These are phyloP conservation scores for Paramyrothecium sp. DNA, from an alignment of 2,329 filamentous ascomycete genomes.

Conservation along the genomic window DNA sequence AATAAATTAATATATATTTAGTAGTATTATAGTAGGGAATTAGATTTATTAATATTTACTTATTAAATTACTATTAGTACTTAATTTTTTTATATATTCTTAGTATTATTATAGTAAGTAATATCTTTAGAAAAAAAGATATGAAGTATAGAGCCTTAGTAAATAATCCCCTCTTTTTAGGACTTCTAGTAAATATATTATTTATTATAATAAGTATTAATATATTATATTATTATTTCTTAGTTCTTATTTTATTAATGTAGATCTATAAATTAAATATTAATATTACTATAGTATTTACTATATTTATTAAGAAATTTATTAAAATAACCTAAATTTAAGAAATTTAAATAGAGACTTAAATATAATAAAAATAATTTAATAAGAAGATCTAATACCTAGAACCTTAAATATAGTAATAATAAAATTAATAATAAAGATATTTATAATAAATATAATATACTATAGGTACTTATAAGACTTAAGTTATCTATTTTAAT, in stretches of 20 bases:
- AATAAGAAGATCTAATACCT: background rate
- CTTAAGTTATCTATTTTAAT: too few species aligned
- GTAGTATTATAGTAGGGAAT: too few species aligned
- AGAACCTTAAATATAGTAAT: too few species aligned
- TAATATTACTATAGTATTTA: slow-evolving; percentile 1
- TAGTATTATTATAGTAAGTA: slow-evolving; percentile 1
- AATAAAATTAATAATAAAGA: too few species aligned
- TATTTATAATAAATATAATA: too few species aligned
- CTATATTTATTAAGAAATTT: background rate
- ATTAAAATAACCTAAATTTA: too few species aligned
- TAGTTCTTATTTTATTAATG: background rate
- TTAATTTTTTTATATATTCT: too few species aligned
- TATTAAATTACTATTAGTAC: too few species aligned
- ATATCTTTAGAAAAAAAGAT: slow-evolving; percentile 6
- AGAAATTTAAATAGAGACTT: background rate
- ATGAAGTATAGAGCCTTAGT: slow-evolving; percentile 1
- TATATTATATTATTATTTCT: background rate
- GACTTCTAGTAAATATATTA: slow-evolving; percentile 2
- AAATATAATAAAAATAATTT: background rate
- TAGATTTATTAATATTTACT: too few species aligned
- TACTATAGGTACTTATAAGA: too few species aligned
- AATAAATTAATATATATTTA: too few species aligned
- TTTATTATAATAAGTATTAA: slow-evolving; percentile 1
- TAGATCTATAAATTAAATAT: slow-evolving; percentile 1
- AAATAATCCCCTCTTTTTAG: slow-evolving; percentile 4